Evolutionary conservation across 768 basidiomycete species (phyloP).

Genomic region (Collybia nuda): DNA sequence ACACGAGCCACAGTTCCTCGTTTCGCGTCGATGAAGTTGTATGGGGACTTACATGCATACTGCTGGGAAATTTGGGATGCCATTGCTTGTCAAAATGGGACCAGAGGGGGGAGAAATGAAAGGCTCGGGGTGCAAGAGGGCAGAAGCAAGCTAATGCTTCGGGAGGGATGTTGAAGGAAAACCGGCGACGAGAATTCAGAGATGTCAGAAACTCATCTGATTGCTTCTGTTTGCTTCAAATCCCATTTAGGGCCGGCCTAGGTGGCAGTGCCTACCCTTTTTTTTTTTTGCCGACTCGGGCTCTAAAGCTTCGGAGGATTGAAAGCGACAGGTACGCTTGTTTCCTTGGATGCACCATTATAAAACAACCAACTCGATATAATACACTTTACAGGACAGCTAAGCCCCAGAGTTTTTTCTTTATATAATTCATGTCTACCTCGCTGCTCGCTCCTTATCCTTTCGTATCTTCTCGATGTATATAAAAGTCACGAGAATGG

Average conservation of each 20-base stretch:
- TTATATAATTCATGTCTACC: slow-evolving; percentile 18
- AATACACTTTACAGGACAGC: no score
- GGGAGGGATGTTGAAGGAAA: slow-evolving; percentile 20
- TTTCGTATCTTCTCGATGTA: slow-evolving; percentile 25
- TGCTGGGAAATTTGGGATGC: slow-evolving; percentile 77
- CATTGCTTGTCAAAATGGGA: slow-evolving; percentile 46
- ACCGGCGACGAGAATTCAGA: background rate
- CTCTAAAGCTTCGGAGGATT: background rate
- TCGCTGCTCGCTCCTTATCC: slow-evolving; percentile 13
- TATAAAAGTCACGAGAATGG: slow-evolving; percentile 27
- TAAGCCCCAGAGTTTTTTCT: no score
- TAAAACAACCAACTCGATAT: no score
- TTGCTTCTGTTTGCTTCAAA: slow-evolving; percentile 13
- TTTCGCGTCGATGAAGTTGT: slow-evolving; percentile 14
- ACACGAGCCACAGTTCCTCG: slow-evolving; percentile 4
- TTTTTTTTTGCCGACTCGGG: background rate
- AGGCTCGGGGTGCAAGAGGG: slow-evolving; percentile 50
- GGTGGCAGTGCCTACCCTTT: background rate
- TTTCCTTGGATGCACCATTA: background rate
- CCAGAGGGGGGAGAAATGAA: slow-evolving; percentile 24
- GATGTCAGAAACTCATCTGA: slow-evolving; percentile 8
- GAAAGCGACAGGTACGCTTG: background rate
- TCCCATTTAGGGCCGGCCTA: slow-evolving; percentile 9
- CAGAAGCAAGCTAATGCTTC: slow-evolving; percentile 91
- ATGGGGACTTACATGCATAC: slow-evolving; percentile 70